phyloP scores from a whole-genome alignment of 1,284 basidiomycete genomes.

The Limonomyces culmigenus region DNA sequence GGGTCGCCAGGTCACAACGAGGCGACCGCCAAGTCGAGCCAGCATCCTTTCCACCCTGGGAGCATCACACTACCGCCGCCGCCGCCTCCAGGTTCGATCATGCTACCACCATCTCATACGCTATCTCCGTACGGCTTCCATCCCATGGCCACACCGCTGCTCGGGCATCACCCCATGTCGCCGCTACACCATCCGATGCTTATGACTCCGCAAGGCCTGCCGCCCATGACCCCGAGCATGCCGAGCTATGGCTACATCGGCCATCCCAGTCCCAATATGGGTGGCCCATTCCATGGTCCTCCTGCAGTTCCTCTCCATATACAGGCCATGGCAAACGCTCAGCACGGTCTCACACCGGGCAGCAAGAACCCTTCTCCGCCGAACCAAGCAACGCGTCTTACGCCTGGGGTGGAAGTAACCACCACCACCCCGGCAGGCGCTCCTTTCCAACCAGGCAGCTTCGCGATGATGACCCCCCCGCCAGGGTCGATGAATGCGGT shows the following conservation, averaged over 20 bases:
- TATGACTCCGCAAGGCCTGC: conserved; percentile 52
- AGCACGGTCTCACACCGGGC: no score
- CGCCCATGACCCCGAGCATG: conserved; percentile 68
- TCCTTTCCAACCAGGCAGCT: no score
- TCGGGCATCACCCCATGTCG: conserved; percentile 16
- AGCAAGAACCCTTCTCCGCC: no score
- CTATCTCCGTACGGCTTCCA: background rate
- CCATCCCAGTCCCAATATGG: no score
- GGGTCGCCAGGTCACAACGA: no score
- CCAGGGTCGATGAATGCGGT: background rate
- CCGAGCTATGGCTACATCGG: conserved; percentile 55
- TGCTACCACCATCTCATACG: conserved; percentile 6
- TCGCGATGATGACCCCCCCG: conserved; percentile 1
- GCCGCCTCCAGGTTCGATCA: conserved; percentile 23
- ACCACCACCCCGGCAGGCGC: no score
- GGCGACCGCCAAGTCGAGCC: no score
- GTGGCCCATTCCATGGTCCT: no score
- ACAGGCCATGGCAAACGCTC: no score
- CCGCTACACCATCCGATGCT: conserved; percentile 18
- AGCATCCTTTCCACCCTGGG: conserved; percentile 62
- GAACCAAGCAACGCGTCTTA: no score
- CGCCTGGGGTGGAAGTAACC: no score
- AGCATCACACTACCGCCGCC: conserved; percentile 53
- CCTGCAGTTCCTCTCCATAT: no score
- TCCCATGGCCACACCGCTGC: conserved; percentile 18